Evolutionary conservation across 352 stramenopile species (phyloP).

Genomic region (Globisporangium heterothallicum): DNA sequence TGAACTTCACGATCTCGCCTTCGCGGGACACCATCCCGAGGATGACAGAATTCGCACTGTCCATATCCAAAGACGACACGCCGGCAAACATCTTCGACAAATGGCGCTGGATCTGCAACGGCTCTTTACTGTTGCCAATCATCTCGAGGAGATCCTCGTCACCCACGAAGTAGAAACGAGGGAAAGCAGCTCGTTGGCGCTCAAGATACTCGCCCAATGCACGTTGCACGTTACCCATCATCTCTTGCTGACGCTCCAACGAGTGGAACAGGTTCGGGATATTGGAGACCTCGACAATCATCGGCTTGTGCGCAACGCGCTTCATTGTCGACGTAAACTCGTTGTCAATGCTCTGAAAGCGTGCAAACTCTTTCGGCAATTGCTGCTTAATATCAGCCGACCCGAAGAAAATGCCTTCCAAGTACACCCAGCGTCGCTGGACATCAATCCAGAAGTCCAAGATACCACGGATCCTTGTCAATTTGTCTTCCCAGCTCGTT

Average conservation of each 20-base stretch:
- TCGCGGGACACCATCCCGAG: conserved; percentile 97
- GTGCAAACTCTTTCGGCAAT: conserved; percentile 96
- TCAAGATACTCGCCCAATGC: conserved; percentile 99
- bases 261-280: conserved; percentile 90
- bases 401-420: conserved; percentile 99
- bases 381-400: conserved; percentile 99
- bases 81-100: conserved; percentile 99
- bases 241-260: conserved; percentile 92
- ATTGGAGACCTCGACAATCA: conserved; percentile 93
- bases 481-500: conserved; percentile 96
- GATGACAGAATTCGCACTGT: conserved; percentile 66
- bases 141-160: conserved; percentile 99
- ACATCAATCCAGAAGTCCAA: conserved; percentile 99
- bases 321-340: conserved; percentile 99
- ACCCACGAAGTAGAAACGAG: conserved; percentile 99
- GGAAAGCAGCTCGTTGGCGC: conserved; percentile 94
- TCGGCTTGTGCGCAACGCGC: conserved; percentile 93
- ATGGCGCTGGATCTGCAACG: conserved; percentile 95
- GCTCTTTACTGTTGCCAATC: conserved; percentile 98
- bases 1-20: conserved; percentile 96
- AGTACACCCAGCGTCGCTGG: conserved; percentile 99
- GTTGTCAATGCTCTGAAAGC: conserved; percentile 98
- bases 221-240: conserved; percentile 99
- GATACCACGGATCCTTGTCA: conserved; percentile 95
- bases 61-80: conserved; percentile 91